phyloP scores from a whole-genome alignment of 768 basidiomycete species.

The Coprinopsis cinerea region DNA sequence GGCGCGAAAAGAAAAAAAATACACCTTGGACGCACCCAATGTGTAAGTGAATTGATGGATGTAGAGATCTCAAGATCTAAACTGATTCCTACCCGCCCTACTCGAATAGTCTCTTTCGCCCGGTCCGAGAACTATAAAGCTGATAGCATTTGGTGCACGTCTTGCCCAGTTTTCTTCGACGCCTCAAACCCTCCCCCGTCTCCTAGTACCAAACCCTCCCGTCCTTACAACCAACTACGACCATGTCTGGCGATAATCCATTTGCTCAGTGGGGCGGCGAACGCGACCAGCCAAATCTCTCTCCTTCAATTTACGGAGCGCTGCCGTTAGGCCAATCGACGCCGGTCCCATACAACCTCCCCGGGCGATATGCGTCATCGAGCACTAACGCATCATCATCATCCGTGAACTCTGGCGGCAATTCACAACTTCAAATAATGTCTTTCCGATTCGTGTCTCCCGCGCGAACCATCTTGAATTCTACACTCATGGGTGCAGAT shows the following conservation, averaged over 20 bases:
- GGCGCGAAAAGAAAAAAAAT: too few relatives aligned
- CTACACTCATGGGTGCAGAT: conserved; percentile 3
- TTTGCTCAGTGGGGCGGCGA: conserved; percentile 34
- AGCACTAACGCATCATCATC: not conserved
- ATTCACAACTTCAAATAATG: conserved; percentile 7
- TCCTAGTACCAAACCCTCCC: not conserved
- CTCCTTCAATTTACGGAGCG: conserved; percentile 32
- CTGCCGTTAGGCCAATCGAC: conserved; percentile 7
- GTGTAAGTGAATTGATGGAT: too few relatives aligned
- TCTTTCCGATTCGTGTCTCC: conserved; percentile 7
- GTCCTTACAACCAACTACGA: not conserved
- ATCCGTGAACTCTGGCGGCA: not conserved
- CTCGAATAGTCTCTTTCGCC: too few relatives aligned
- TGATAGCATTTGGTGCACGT: too few relatives aligned
- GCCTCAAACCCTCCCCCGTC: too few relatives aligned
- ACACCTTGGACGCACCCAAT: too few relatives aligned
- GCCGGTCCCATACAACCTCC: conserved; percentile 7
- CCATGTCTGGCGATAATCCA: conserved; percentile 11
- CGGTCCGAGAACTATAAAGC: too few relatives aligned
- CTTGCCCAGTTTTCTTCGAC: too few relatives aligned
- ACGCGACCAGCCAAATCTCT: conserved; percentile 44
- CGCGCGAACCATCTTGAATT: conserved; percentile 6
- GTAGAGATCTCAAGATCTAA: too few relatives aligned
- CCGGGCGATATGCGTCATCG: not conserved
- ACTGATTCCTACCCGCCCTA: too few relatives aligned